Conservation (phyloP, 2,329 filamentous ascomycete species). For the Colletotrichum camelliae region DNA sequence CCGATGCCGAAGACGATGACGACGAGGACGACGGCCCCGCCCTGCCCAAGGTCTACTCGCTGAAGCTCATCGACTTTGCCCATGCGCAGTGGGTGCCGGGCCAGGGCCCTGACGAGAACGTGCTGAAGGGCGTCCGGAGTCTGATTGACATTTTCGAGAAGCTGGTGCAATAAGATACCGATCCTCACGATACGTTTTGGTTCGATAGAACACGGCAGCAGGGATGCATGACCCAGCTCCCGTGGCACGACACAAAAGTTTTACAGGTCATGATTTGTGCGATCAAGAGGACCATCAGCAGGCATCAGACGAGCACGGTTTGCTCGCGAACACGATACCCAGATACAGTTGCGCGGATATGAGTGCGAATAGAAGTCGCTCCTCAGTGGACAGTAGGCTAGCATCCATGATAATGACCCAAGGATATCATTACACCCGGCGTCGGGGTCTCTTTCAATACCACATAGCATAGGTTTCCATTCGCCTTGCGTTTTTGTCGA, state of each 20-base stretch:
- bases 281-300: background rate
- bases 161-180: slow-evolving; percentile 45
- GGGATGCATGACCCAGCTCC: background rate
- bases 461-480: background rate
- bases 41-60: slow-evolving; percentile 71
- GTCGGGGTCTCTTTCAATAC: slow-evolving; percentile 12
- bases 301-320: slow-evolving; percentile 9
- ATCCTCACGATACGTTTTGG: background rate
- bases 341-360: slow-evolving; percentile 7
- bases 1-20: background rate
- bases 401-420: slow-evolving; percentile 20
- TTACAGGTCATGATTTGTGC: slow-evolving; percentile 7
- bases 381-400: slow-evolving; percentile 11
- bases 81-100: slow-evolving; percentile 87
- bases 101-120: slow-evolving; percentile 85
- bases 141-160: slow-evolving; percentile 74
- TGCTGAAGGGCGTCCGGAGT: slow-evolving; percentile 75
- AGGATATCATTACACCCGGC: slow-evolving; percentile 14
- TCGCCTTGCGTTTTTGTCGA: background rate
- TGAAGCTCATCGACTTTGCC: slow-evolving; percentile 97
- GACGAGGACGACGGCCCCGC: slow-evolving; percentile 46
- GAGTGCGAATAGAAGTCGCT: slow-evolving; percentile 14
- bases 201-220: background rate
- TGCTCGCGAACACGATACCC: slow-evolving; percentile 13
- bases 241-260: background rate